Percentiles rank a stretch among this genome's conserved stretches.
These are phyloP conservation scores for Fusarium beomiforme DNA, from an alignment of 2,329 filamentous ascomycete species.

Conservation along the genomic window DNA sequence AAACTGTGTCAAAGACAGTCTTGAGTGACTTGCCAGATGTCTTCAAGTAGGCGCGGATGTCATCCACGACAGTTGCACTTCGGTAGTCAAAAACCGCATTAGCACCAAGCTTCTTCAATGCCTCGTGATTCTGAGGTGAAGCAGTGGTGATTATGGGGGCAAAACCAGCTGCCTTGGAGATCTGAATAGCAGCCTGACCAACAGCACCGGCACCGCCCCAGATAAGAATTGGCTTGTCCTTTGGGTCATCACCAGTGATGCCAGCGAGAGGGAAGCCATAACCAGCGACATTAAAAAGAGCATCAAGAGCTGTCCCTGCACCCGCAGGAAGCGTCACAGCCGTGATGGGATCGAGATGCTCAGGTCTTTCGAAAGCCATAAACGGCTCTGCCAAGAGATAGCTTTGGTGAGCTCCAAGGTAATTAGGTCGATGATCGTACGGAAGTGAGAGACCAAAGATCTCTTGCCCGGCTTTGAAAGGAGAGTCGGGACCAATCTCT, in stretches of 20 bases:
- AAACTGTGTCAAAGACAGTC: neutral
- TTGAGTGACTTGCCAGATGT: neutral
- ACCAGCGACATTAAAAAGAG: neutral
- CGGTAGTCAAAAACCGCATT: slow-evolving; percentile 1
- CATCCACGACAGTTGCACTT: neutral
- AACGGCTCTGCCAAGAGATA: slow-evolving; percentile 13
- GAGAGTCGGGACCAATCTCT: neutral
- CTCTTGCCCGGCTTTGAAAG: slow-evolving; percentile 1
- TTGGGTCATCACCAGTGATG: neutral
- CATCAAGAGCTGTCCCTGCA: neutral
- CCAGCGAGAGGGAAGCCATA: neutral
- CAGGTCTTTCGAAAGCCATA: neutral
- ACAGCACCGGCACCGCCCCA: slow-evolving; percentile 15
- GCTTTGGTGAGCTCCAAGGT: slow-evolving; percentile 25
- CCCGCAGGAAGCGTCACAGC: neutral
- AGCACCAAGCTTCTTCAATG: neutral
- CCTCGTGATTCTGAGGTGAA: slow-evolving; percentile 2
- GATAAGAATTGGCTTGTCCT: neutral
- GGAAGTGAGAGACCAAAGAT: slow-evolving; percentile 14
- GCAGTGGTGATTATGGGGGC: slow-evolving; percentile 11
- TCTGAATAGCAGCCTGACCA: slow-evolving; percentile 9
- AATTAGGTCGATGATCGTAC: slow-evolving; percentile 2
- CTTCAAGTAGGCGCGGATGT: neutral
- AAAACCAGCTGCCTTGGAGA: slow-evolving; percentile 16
- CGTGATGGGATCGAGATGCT: neutral